phyloP scores from a whole-genome alignment of 306 rosid species.

The Rosa multiflora region DNA sequence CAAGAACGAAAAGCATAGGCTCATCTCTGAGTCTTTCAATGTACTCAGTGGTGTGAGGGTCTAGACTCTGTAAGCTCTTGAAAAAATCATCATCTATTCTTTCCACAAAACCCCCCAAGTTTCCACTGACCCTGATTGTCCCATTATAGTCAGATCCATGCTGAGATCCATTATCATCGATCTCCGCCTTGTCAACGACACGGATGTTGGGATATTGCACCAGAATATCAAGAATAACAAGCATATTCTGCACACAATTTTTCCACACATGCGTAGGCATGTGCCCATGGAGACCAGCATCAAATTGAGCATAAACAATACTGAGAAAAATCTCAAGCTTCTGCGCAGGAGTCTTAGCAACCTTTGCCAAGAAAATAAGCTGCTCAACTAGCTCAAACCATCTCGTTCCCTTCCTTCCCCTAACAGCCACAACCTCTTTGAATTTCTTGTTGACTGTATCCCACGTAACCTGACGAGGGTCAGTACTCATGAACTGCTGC shows the following conservation, averaged over 20 bases:
- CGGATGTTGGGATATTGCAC: conserved; percentile 63
- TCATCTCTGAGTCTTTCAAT: conserved; percentile 90
- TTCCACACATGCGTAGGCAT: conserved; percentile 95
- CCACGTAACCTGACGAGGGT: conserved; percentile 79
- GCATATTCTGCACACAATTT: conserved; percentile 78
- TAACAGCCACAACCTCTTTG: conserved; percentile 75
- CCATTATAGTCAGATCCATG: conserved; percentile 63
- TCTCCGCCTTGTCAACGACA: conserved; percentile 75
- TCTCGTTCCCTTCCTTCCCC: conserved; percentile 90
- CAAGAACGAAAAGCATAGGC: conserved; percentile 70
- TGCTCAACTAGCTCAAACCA: conserved; percentile 83
- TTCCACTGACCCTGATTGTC: conserved; percentile 73
- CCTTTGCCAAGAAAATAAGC: conserved; percentile 67
- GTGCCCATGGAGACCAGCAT: conserved; percentile 79
- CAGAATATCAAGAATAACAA: conserved; percentile 75
- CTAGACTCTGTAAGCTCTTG: conserved; percentile 91
- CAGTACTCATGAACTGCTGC: conserved; percentile 52
- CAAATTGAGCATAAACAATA: conserved; percentile 76
- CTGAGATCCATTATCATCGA: conserved; percentile 77
- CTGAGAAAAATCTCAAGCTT: conserved; percentile 77
- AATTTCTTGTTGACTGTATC: conserved; percentile 71
- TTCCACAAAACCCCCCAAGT: conserved; percentile 78
- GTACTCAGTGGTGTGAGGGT: conserved; percentile 90
- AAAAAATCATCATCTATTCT: conserved; percentile 74
- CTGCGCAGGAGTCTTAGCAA: conserved; percentile 89